Evolutionary conservation across 306 rosid species (phyloP), one percentile per base, ranked within the genome.

Genomic region (Vicia villosa): DNA sequence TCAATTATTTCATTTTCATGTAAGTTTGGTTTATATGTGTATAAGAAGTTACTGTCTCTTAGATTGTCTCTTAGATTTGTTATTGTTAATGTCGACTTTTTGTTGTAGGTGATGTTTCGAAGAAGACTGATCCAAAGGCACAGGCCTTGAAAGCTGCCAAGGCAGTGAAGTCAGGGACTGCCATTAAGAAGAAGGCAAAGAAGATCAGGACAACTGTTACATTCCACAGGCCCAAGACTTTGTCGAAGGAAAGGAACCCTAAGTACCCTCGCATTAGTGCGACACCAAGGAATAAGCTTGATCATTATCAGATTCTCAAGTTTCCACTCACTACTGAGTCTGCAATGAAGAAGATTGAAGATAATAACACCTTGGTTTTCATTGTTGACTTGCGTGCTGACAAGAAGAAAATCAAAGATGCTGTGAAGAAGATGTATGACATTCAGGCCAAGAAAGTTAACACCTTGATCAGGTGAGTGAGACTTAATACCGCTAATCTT

Each of bases 321-420:
- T 91, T 43, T 63, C 97, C 97, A 28, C 91, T 91, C 37, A 91
- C 97, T 5, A 91, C 97, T 0, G 97, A 91, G 72, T 91, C 97
- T 0, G 97, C 97, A 15, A 91, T 88, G 97, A 91, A 91, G 81
- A 88, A 91, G 83, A 91, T 91, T 20, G 97, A 91, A 70, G 97
- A 91, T 65, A 91, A 86, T 68, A 88, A 91, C 81, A 91, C 97
- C 22, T 79, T 91, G 79, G 97, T 91, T 32, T 91, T 91, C 61
- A 85, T 91, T 79, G 97, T 91, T 24, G 96, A 91, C 79, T 61
- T 91, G 0, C 84, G 93, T n/a, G 93, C 97, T 8, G 89, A 91
- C 91, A 91, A 91, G 79, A 91, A 91, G 91, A 91, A 88, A 83
- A 91, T 91, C 20, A 91, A 91, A 80, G 91, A 82, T 68, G 93